Evolutionary conservation across 495 filamentous ascomycete species (phyloP).

Genomic region (Neurospora sp.): DNA sequence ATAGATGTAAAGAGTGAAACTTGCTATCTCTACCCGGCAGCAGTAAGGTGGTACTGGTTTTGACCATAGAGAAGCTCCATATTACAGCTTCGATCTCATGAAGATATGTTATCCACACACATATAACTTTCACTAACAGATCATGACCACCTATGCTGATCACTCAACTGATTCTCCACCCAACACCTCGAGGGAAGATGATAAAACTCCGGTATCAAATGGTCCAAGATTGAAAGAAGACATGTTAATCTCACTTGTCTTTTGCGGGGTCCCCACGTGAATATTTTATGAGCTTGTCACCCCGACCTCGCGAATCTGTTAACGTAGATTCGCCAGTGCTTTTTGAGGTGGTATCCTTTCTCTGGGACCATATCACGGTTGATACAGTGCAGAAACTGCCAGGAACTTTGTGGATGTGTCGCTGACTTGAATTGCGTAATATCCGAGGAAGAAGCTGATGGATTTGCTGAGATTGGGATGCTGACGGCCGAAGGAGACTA

Average conservation of each 20-base stretch:
- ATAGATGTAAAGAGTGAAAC: background rate
- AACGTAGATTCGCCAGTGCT: background rate
- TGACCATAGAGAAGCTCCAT: background rate
- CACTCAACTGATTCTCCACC: background rate
- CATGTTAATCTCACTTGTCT: background rate
- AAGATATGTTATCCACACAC: background rate
- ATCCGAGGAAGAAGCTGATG: background rate
- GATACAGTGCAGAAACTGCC: background rate
- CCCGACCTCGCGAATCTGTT: background rate
- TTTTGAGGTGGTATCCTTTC: background rate
- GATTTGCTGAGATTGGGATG: background rate
- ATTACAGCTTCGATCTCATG: background rate
- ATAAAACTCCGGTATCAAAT: background rate
- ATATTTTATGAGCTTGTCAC: rapidly evolving
- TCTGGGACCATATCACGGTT: background rate
- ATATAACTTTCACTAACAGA: background rate
- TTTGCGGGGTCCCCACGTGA: background rate
- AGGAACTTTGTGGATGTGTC: background rate
- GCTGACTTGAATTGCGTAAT: background rate
- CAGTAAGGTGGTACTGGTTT: background rate
- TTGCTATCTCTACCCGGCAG: background rate
- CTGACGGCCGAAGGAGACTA: background rate
- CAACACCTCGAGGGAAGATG: background rate
- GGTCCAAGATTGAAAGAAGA: background rate
- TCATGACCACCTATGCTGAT: background rate